Evolutionary conservation across 805 yeast species (phyloP).

Genomic region (Wickerhamomyces canadensis): DNA sequence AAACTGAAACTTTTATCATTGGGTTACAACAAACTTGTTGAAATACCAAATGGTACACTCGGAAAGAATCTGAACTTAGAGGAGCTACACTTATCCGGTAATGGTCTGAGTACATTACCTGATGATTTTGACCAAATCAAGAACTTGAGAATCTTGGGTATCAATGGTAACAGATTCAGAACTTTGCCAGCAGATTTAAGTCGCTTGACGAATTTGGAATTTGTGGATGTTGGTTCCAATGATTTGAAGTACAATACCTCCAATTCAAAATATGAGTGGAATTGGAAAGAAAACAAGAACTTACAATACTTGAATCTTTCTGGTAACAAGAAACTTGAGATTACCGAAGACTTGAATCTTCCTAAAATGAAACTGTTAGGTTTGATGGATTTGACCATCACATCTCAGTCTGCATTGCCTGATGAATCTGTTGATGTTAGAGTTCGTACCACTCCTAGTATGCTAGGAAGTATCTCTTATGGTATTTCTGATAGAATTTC

Average conservation of each 20-base stretch:
- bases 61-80: constrained; percentile 49
- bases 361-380: constrained; percentile 72
- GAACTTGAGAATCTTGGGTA: constrained; percentile 52
- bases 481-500: constrained; percentile 93
- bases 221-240: constrained; percentile 88
- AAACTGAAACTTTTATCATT: constrained; percentile 63
- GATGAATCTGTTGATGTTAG: constrained; percentile 81
- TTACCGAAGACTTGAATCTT: constrained; percentile 74
- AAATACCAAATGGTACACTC: constrained; percentile 72
- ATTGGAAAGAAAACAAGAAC: constrained; percentile 82
- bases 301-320: constrained; percentile 82
- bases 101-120: constrained; percentile 70
- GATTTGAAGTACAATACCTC: constrained; percentile 86
- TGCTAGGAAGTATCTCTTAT: constrained; percentile 66
- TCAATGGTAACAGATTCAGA: constrained; percentile 81
- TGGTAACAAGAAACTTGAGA: constrained; percentile 88
- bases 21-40: constrained; percentile 79
- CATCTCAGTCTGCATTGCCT: constrained; percentile 73
- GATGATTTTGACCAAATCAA: constrained; percentile 69
- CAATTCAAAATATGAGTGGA: constrained; percentile 96
- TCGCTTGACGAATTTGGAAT: constrained; percentile 54
- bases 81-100: constrained; percentile 78
- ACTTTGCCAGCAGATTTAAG: constrained; percentile 87
- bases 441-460: constrained; percentile 85
- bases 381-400: constrained; percentile 90